Conservation (phyloP, 192 early-diverging fungal species). For the Allomyces arbusculus region DNA sequence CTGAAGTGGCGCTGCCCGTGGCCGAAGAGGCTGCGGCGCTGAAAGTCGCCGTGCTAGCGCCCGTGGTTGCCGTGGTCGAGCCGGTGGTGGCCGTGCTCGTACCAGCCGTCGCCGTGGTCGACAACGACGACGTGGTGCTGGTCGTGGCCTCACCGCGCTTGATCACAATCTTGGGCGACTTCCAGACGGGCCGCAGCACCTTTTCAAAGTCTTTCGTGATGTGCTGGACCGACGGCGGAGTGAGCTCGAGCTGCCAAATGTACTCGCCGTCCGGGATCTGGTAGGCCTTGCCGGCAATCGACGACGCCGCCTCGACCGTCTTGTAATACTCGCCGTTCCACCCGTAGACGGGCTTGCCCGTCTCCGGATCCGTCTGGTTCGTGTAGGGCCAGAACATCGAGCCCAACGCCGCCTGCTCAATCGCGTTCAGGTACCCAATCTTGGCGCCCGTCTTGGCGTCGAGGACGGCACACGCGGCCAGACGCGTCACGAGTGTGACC, state of each 20-base stretch:
- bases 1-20: no score
- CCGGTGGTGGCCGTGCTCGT: not conserved
- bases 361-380: no score
- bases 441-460: no score
- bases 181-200: not conserved
- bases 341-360: no score
- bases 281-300: not conserved
- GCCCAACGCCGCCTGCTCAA: no score
- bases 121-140: not conserved
- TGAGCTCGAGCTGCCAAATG: not conserved
- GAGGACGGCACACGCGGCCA: no score
- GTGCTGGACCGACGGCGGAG: not conserved
- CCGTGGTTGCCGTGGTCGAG: no score
- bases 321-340: not conserved
- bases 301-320: not conserved
- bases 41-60: no score
- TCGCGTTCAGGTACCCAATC: no score
- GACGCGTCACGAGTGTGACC: not conserved
- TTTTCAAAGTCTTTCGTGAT: not conserved
- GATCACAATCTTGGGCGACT: not conserved
- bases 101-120: not conserved
- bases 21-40: no score
- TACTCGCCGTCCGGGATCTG: not conserved
- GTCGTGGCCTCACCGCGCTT: not conserved
- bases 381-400: no score